phyloP scores from a whole-genome alignment of 2,329 filamentous ascomycete species.

The Gnomoniopsis sp. region DNA sequence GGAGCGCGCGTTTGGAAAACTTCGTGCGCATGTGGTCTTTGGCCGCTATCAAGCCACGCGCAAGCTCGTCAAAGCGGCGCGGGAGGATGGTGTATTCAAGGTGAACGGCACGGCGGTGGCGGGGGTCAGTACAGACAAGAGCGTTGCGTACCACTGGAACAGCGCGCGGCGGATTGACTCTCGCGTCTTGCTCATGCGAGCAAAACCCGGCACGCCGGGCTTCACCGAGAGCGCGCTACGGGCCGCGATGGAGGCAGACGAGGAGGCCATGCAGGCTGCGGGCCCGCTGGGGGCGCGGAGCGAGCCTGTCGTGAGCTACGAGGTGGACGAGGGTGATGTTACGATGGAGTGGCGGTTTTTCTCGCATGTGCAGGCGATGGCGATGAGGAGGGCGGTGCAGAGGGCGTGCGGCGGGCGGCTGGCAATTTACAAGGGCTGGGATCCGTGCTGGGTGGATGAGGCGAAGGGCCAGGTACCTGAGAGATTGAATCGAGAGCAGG shows the following conservation, averaged over 20 bases:
- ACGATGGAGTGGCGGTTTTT: slow-evolving; percentile 4
- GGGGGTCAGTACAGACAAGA: neutral
- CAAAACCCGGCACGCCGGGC: no score
- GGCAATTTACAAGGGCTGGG: neutral
- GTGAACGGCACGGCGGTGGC: neutral
- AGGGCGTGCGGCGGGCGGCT: neutral
- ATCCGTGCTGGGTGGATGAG: slow-evolving; percentile 4
- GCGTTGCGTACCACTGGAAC: neutral
- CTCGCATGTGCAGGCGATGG: neutral
- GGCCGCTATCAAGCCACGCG: neutral
- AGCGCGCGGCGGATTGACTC: neutral
- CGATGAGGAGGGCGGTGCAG: neutral
- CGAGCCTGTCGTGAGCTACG: neutral
- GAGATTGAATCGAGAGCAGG: neutral
- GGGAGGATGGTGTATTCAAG: neutral
- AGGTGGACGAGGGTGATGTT: neutral
- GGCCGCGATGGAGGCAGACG: neutral
- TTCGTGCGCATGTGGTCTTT: neutral
- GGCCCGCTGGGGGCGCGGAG: neutral
- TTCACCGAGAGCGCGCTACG: neutral
- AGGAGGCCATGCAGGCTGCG: neutral
- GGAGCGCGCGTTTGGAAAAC: no score
- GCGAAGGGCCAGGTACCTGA: neutral
- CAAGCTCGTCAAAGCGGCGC: neutral
- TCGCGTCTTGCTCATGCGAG: neutral